Base-by-base conservation (phyloP, 2,329 filamentous ascomycete genomes). In the Epichloe gansuensis region DNA sequence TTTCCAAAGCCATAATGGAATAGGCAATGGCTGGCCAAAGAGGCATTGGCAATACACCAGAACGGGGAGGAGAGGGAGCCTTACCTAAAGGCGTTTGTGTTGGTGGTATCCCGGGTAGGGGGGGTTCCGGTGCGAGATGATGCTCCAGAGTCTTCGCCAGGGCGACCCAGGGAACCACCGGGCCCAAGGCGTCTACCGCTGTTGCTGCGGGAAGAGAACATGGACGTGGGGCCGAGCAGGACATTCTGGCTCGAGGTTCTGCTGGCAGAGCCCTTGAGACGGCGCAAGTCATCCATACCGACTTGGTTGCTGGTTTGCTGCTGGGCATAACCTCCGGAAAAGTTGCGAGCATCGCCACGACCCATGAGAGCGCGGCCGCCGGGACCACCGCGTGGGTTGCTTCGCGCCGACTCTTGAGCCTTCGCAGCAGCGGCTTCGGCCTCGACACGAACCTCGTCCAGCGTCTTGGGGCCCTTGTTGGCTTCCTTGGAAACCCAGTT, bases 401-500 rank as follows among this genome's bases (percentile, higher is more conserved):
- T 74, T 56, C 77, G 72, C 44, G 78, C 77, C 49, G 70, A 74
- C 66, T 96, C 90, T 51, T 85, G 85, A 55, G 89, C 88, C 70
- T 91, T 90, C 59, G 86, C 87, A 56, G 84, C 86, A 56, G 84
- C 85, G 50, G 89, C 89, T 71, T 89, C 86, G 54, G 79, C 80
- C 69, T 89, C 85, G 59, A 84, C 85, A 66, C 89, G 87, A 59
- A 98, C 87, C 71, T 97, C 87, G 4, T 89, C 82, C 50, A 98
- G 85, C 8, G 93, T 98, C 82, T 96, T 96, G 54, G 93, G 93
- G 39, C 93, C 93, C 76, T 97, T 97, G 71, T 90, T 86, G 51
- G 75, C 73, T 66, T 95, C 89, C 76, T 95, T 96, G 53, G 88
- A 89, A 55, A 78, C 70, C 93, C 93, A 98, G 65, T 79, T 76